phyloP scores from a whole-genome alignment of 2,329 filamentous ascomycete species.

The Microdochium nivale region DNA sequence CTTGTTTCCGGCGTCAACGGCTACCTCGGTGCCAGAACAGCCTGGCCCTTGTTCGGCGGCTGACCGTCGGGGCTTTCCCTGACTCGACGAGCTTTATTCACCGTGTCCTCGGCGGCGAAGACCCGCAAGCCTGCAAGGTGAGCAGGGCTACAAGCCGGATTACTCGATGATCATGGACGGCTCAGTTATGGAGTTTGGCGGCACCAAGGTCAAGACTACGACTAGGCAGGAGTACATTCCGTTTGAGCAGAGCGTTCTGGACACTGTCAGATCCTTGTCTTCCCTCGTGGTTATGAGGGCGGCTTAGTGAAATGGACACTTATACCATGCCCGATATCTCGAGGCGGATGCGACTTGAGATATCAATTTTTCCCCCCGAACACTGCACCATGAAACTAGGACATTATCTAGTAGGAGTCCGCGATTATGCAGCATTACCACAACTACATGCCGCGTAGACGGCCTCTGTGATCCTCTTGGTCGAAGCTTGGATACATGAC shows the following conservation, averaged over 20 bases:
- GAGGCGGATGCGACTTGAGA: too few species aligned
- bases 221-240: constrained; percentile 22
- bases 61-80: constrained; percentile 10
- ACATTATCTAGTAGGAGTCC: too few species aligned
- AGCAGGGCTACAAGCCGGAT: constrained; percentile 13
- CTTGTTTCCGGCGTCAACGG: constrained; percentile 21
- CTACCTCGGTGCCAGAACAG: constrained; percentile 17
- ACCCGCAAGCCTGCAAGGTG: constrained; percentile 1
- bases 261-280: constrained; percentile 40
- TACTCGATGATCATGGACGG: constrained; percentile 6
- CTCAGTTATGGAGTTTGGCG: constrained; percentile 12
- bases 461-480: too few species aligned
- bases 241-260: constrained; percentile 19
- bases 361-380: too few species aligned
- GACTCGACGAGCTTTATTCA: constrained; percentile 11
- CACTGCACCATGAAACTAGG: too few species aligned
- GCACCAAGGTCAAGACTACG: constrained; percentile 16
- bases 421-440: too few species aligned
- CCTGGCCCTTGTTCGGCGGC: constrained; percentile 18
- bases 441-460: too few species aligned
- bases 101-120: constrained; percentile 11
- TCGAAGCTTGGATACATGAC: too few species aligned
- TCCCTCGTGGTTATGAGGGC: background rate
- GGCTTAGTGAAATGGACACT: too few species aligned
- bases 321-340: too few species aligned